These are phyloP conservation scores for Fusarium dimerum DNA, from an alignment of 2,329 filamentous ascomycete species.

Conservation along the genomic window DNA sequence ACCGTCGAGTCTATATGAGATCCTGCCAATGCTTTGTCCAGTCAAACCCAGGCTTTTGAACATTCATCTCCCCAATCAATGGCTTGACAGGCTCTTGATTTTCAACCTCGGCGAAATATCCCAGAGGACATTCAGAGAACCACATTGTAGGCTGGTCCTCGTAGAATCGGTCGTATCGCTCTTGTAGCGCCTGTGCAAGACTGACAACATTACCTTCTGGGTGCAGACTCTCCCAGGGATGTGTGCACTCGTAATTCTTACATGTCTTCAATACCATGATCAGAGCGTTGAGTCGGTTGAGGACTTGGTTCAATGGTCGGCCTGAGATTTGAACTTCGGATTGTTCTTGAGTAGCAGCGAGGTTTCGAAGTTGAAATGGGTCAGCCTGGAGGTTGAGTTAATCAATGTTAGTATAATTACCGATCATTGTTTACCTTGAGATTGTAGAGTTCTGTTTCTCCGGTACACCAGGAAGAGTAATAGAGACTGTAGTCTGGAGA, in stretches of 20 bases:
- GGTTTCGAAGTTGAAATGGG: not conserved
- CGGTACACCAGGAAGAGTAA: conserved; percentile 57
- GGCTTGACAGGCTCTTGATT: not conserved
- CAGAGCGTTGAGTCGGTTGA: conserved; percentile 10
- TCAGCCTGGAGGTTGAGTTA: not conserved
- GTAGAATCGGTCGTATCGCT: conserved; percentile 7
- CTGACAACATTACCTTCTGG: not conserved
- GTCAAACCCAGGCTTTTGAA: not conserved
- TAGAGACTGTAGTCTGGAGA: conserved; percentile 50
- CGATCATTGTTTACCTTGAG: conserved; percentile 42
- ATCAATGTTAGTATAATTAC: too few relatives aligned
- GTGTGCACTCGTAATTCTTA: conserved; percentile 2
- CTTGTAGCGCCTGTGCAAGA: not conserved
- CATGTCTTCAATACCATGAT: conserved; percentile 15
- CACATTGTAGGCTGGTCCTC: conserved; percentile 1
- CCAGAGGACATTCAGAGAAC: not conserved
- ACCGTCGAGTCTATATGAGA: not conserved
- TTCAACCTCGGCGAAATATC: conserved; percentile 1
- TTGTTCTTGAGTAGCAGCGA: not conserved
- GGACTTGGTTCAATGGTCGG: not conserved
- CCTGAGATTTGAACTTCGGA: not conserved
- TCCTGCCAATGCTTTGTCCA: conserved; percentile 5
- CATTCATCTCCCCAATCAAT: not conserved
- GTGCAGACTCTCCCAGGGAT: conserved; percentile 10
- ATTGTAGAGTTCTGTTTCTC: conserved; percentile 49